Evolutionary conservation across 495 filamentous ascomycete species (phyloP), one percentile per base, ranked within the genome.

Genomic region (Extremus antarcticus): DNA sequence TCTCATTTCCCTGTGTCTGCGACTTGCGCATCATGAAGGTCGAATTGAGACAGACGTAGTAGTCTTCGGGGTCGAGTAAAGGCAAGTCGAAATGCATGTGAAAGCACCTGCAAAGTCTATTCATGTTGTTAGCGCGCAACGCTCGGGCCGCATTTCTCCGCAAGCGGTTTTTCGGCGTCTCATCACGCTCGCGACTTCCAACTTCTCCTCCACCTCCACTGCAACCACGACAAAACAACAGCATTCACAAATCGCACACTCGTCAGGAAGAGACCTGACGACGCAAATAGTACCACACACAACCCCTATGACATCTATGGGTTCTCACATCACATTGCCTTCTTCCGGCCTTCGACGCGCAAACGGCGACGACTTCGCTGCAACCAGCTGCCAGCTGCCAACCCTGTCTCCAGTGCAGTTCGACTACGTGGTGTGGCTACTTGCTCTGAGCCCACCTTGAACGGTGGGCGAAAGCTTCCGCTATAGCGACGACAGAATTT

Each of bases 381-480:
- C 48, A 1, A 29, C 22, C 11, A 15, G 45, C 41, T 39, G 51
- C 15, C 19, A 43, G 22, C 16, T 23, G 13, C 17, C 45, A 32
- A 61, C 57, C 51, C 59, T 70, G 25, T 68, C 59, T 15, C 61
- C 54, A 35, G 65, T 58, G 20, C 66, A 69, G 51, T 60, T 65
- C 21, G 62, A 61, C 53, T 70, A 69, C 47, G 68, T 67, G 55
- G n/a, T 69, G 25, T 70, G 70, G 71, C 63, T 73, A 73, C 58
- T 63, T 52, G 71, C 61, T 60, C 45, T 50, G 49, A 63, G 71
- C 73, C 72, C 72, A 66, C 69, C 71, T 68, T 74, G 71, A 74
- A 53, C 39, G 63, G 71, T 71, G 72, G 72, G 73, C 72, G 71
- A 61, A 53, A 63, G 53, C n/a, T n/a, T n/a, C n/a, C n/a, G 41